These are phyloP conservation scores for Tylopilus intermedius DNA, from an alignment of 768 basidiomycete genomes.

Conservation along the genomic window DNA sequence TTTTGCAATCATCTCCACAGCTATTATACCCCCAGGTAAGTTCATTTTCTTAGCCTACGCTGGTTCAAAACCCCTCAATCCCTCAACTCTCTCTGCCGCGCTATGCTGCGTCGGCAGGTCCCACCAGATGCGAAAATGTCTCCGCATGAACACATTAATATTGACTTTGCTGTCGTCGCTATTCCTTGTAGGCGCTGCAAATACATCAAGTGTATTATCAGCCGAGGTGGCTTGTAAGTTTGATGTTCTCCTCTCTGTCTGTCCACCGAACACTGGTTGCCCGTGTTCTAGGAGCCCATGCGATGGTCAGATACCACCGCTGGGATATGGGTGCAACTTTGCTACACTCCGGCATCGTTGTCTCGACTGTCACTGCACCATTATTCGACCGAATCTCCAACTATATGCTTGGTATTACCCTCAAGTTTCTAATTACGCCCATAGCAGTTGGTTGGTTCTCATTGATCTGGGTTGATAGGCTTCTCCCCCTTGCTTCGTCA, in stretches of 20 bases:
- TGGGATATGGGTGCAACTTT: conserved; percentile 70
- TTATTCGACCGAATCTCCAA: conserved; percentile 82
- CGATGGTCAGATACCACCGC: conserved; percentile 66
- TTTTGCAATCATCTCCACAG: conserved; percentile 68
- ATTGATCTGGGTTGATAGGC: conserved; percentile 75
- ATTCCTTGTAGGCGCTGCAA: conserved; percentile 61
- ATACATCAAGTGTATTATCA: conserved; percentile 61
- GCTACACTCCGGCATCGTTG: conserved; percentile 65
- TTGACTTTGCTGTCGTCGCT: conserved; percentile 59
- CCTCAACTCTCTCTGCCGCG: conserved; percentile 47
- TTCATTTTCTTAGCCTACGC: conserved; percentile 49
- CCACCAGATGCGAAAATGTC: conserved; percentile 53
- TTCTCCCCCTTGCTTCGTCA: neutral
- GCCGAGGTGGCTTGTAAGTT: conserved; percentile 60
- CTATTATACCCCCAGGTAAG: conserved; percentile 66
- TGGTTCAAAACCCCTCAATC: conserved; percentile 53
- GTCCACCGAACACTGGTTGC: neutral
- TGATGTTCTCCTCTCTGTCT: neutral
- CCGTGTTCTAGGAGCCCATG: conserved; percentile 43
- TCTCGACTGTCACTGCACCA: conserved; percentile 64
- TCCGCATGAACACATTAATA: conserved; percentile 55
- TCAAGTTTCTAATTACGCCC: conserved; percentile 57
- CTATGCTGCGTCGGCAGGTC: conserved; percentile 44
- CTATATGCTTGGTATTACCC: conserved; percentile 55
- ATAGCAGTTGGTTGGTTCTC: conserved; percentile 63